Evolutionary conservation across 768 basidiomycete species (phyloP), one percentile per base, ranked within the genome.

Genomic region (Collybia sordida): DNA sequence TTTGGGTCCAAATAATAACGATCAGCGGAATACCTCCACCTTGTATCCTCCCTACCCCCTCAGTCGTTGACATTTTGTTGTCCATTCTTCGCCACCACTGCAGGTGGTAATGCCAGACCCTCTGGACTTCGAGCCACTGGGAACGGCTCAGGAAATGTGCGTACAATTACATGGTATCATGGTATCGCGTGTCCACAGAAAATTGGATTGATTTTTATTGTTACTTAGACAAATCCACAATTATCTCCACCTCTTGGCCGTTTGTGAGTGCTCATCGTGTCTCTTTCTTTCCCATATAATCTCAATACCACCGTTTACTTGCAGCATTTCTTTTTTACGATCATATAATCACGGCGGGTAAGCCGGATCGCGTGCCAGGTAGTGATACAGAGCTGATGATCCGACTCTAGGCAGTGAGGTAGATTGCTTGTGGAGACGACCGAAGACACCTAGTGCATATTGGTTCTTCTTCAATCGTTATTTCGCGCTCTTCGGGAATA

Each of bases 381-480:
- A 18, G n/a, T 37, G 25, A 14, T 27, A 15, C 22, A 11, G 9
- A 12, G 45, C n/a, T 42, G 31, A 18, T 44, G 9, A 17, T 38
- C 42, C 51, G 47, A 42, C 40, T 25, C 12, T 40, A 74, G 73
- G 62, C 3, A 54, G 61, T 45, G 80, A 81, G 55, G 58, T 78
- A 31, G 56, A 64, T 14, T 68, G 70, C 44, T 57, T 82, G 4
- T 82, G 81, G 81, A 61, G 62, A 45, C 64, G 68, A 39, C 70
- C 69, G 1, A 72, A 70, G 46, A 65, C 62, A 1, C 43, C 54
- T 7, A 72, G 75, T 45, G 65, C 75, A 2, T 67, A 69, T 25
- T 67, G 73, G 57, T 82, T 82, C 60, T 72, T 77, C 42, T 41
- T 77, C 27, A 79, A 79, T 52, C 75, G 80, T 4, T 83, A 83